Percentiles rank a stretch among this genome's conserved stretches.
Conservation (phyloP, 176 grass and related monocot genomes). For the Musa troglodytarum region DNA sequence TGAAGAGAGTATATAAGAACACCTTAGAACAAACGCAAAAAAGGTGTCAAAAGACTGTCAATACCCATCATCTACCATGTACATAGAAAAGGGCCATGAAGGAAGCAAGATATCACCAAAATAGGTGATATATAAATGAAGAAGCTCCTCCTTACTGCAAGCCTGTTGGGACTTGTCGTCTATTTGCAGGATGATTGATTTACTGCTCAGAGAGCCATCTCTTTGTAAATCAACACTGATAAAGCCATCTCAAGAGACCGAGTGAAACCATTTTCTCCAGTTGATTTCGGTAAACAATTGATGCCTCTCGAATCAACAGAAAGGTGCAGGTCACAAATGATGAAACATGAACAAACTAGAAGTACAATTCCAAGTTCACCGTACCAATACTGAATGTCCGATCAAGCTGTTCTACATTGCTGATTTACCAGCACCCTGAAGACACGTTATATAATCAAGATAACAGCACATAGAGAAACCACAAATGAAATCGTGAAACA, state of each 20-base stretch:
- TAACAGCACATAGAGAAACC: too few species aligned
- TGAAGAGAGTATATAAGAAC: conserved; percentile 65
- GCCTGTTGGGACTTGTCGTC: conserved; percentile 75
- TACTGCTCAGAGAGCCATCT: conserved; percentile 52
- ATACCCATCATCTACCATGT: neutral
- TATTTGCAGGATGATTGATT: conserved; percentile 53
- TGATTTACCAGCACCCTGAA: conserved; percentile 60
- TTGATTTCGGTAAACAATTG: conserved; percentile 34
- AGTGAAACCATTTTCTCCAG: conserved; percentile 79
- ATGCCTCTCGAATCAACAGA: neutral
- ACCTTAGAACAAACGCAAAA: conserved; percentile 26
- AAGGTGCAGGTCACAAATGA: too few species aligned
- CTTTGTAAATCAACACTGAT: conserved; percentile 51
- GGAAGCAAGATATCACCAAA: too few species aligned
- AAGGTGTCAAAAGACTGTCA: neutral
- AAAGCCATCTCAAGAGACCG: conserved; percentile 20
- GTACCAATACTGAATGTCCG: conserved; percentile 67
- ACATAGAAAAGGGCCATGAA: too few species aligned
- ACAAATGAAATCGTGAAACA: too few species aligned
- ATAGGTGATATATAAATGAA: too few species aligned
- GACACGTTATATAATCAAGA: neutral
- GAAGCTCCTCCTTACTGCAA: neutral
- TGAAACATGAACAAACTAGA: neutral
- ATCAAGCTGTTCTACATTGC: conserved; percentile 67
- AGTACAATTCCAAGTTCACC: neutral